These are phyloP conservation scores for Neurospora cerealis DNA, from an alignment of 495 filamentous ascomycete genomes.

Conservation along the genomic window DNA sequence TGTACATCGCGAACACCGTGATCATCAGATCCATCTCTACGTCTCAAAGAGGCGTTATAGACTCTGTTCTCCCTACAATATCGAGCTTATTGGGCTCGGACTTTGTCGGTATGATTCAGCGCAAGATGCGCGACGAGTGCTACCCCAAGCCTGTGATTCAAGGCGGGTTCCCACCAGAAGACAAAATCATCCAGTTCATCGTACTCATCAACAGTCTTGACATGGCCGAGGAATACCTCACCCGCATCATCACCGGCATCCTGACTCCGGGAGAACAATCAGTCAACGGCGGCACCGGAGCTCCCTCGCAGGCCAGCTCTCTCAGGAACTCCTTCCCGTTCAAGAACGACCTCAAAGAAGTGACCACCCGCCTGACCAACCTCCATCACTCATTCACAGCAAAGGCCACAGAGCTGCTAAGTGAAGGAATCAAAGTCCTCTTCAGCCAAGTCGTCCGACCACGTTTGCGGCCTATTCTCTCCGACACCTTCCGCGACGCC, in stretches of 20 bases:
- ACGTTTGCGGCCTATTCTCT: slow-evolving; percentile 72
- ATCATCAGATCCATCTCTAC: slow-evolving; percentile 78
- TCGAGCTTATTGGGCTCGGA: slow-evolving; percentile 80
- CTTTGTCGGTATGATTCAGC: slow-evolving; percentile 93
- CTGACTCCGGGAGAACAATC: slow-evolving; percentile 30
- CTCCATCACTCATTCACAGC: slow-evolving; percentile 60
- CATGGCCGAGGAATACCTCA: slow-evolving; percentile 76
- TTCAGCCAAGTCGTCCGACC: slow-evolving; percentile 84
- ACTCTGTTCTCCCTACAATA: slow-evolving; percentile 69
- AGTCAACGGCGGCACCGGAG: slow-evolving; percentile 4
- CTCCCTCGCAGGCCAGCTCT: slow-evolving; percentile 16
- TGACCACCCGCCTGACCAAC: slow-evolving; percentile 53
- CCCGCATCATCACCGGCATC: slow-evolving; percentile 68
- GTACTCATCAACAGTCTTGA: slow-evolving; percentile 94
- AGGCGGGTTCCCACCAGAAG: slow-evolving; percentile 72
- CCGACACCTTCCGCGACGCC: slow-evolving; percentile 83
- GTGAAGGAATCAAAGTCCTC: slow-evolving; percentile 70
- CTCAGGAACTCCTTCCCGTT: slow-evolving; percentile 69
- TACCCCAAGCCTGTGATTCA: slow-evolving; percentile 70
- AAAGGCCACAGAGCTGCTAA: slow-evolving; percentile 72
- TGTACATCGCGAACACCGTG: slow-evolving; percentile 96
- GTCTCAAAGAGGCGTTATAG: slow-evolving; percentile 64
- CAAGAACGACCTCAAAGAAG: slow-evolving; percentile 57
- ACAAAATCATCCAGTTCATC: slow-evolving; percentile 74
- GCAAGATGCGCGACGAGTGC: slow-evolving; percentile 91